These are phyloP conservation scores for Trametes versicolor DNA, from an alignment of 1,284 basidiomycete species.

Conservation along the genomic window DNA sequence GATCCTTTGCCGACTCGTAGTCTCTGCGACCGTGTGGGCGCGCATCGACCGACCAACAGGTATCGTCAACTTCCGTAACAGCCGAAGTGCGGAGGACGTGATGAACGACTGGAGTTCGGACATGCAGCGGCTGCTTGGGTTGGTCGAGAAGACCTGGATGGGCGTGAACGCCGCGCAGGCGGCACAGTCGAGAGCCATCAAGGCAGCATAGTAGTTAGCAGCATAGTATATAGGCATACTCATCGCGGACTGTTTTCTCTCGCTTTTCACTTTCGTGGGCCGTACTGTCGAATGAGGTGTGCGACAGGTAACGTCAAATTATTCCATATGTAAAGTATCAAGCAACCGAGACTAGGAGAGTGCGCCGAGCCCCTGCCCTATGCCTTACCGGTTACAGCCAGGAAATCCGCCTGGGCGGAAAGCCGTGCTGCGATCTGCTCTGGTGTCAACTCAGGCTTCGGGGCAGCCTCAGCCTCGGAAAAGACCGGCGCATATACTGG, in stretches of 20 bases:
- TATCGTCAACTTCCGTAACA: slow-evolving; percentile 86
- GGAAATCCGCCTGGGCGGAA: slow-evolving; percentile 25
- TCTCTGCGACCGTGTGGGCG: slow-evolving; percentile 92
- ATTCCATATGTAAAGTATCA: slow-evolving; percentile 22
- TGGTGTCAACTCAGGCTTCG: slow-evolving; percentile 28
- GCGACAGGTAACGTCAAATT: slow-evolving; percentile 12
- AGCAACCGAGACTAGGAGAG: slow-evolving; percentile 1
- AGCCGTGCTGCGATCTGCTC: slow-evolving; percentile 20
- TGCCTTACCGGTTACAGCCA: slow-evolving; percentile 10
- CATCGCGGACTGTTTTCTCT: slow-evolving; percentile 35
- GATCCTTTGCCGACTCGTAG: slow-evolving; percentile 89
- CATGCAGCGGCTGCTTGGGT: slow-evolving; percentile 86
- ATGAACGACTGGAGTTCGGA: slow-evolving; percentile 98
- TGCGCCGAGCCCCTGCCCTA: slow-evolving; percentile 5
- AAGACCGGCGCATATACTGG: slow-evolving; percentile 60
- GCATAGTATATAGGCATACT: slow-evolving; percentile 37
- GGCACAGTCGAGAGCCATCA: slow-evolving; percentile 70
- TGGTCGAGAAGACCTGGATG: slow-evolving; percentile 92
- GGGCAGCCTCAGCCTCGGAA: slow-evolving; percentile 29
- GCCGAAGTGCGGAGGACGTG: slow-evolving; percentile 84
- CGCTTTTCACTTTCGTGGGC: slow-evolving; percentile 4
- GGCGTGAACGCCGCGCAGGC: slow-evolving; percentile 88
- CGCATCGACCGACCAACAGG: slow-evolving; percentile 94
- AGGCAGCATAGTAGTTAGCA: slow-evolving; percentile 49
- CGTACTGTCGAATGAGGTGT: background rate